A percentile compares a stretch with the other conserved stretches of the same genome.
Evolutionary conservation across 83 land plant species (phyloP).

Genomic region (Diphasiastrum complanatum): DNA sequence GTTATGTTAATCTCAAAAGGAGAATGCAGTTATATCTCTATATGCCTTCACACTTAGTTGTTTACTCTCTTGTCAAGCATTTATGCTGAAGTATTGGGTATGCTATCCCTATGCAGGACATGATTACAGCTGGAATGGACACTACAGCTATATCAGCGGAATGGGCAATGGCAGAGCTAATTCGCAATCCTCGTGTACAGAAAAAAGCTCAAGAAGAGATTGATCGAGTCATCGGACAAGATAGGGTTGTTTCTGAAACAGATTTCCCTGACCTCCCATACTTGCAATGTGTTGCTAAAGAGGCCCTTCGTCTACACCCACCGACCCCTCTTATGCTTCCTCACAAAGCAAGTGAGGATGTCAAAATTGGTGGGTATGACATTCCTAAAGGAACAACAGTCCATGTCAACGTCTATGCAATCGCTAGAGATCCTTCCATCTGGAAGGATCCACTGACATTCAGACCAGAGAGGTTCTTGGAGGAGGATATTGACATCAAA

Average conservation of each 20-base stretch:
- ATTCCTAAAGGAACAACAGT: constrained; percentile 82
- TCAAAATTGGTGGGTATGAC: constrained; percentile 82
- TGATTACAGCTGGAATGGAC: constrained; percentile 97
- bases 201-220: constrained; percentile 82
- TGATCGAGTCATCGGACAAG: constrained; percentile 71
- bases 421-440: constrained; percentile 64
- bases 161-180: constrained; percentile 94
- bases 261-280: constrained; percentile 79
- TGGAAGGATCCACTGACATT: constrained; percentile 73
- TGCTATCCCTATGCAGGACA: constrained; percentile 69
- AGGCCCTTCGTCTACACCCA: constrained; percentile 84
- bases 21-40: not conserved
- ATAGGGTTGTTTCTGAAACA: constrained; percentile 56
- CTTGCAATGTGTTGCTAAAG: constrained; percentile 64
- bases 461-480: constrained; percentile 83
- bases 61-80: not conserved
- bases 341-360: constrained; percentile 64
- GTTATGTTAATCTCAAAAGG: too few species aligned
- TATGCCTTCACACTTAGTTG: not conserved
- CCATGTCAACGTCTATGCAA: constrained; percentile 88
- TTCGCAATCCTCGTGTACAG: constrained; percentile 67
- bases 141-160: constrained; percentile 82
- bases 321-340: constrained; percentile 97
- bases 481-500: constrained; percentile 87
- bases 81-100: not conserved